These are phyloP conservation scores for Ophiostoma pallidulum DNA, from an alignment of 2,329 filamentous ascomycete genomes.

Conservation along the genomic window DNA sequence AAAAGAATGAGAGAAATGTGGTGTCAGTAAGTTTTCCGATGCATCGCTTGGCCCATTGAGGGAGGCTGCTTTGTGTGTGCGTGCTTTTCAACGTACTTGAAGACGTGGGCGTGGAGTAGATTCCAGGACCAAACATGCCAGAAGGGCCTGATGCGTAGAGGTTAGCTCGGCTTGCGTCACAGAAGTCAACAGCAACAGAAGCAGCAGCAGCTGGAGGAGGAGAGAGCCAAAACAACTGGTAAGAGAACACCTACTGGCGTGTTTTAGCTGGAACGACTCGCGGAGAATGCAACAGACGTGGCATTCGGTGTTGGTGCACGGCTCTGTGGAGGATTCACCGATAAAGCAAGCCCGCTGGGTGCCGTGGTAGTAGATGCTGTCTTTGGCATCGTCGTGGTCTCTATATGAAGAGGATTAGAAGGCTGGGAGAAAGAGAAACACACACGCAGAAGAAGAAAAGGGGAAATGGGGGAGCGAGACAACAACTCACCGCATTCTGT, in stretches of 20 bases:
- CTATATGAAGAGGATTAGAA: background rate
- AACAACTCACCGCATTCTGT: too few species aligned
- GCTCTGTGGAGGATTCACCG: background rate
- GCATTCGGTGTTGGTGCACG: background rate
- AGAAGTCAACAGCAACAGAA: too few species aligned
- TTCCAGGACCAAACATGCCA: slow-evolving; percentile 2
- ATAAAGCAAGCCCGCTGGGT: slow-evolving; percentile 3
- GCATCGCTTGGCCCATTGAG: too few species aligned
- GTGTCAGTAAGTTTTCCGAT: background rate
- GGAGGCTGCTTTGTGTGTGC: background rate
- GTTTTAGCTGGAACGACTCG: background rate
- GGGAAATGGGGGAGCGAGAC: too few species aligned
- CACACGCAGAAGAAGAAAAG: too few species aligned
- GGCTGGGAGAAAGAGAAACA: too few species aligned
- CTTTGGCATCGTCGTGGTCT: background rate
- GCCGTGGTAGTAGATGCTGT: slow-evolving; percentile 4
- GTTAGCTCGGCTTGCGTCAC: too few species aligned
- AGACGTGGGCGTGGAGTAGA: slow-evolving; percentile 5
- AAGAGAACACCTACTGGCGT: background rate
- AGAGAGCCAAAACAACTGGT: too few species aligned
- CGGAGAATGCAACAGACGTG: slow-evolving; percentile 1
- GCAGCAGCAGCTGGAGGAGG: too few species aligned
- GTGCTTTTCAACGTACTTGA: background rate
- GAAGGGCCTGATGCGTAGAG: background rate
- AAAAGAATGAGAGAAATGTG: background rate